Evolutionary conservation across 352 stramenopile genomes (phyloP).

Genomic region (Phytophthora sp.): DNA sequence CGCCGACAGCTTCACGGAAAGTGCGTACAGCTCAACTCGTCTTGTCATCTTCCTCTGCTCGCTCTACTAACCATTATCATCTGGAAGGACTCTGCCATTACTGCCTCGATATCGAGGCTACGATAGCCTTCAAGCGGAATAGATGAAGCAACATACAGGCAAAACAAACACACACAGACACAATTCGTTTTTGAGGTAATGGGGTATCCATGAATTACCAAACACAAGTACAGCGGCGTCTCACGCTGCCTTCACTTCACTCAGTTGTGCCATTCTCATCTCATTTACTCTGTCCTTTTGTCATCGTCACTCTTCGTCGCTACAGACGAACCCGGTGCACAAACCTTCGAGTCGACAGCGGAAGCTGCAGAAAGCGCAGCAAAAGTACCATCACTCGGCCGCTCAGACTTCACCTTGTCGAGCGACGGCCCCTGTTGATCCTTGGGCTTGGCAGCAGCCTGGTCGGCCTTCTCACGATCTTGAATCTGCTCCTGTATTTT

Average conservation of each 20-base stretch:
- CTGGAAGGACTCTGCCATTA: slow-evolving; percentile 37
- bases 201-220: slow-evolving; percentile 38
- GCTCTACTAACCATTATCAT: slow-evolving; percentile 9
- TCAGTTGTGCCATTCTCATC: slow-evolving; percentile 16
- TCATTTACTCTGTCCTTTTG: slow-evolving; percentile 32
- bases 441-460: slow-evolving; percentile 5
- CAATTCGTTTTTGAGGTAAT: slow-evolving; percentile 10
- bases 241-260: slow-evolving; percentile 27
- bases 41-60: neutral
- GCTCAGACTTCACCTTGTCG: slow-evolving; percentile 17
- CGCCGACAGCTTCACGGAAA: slow-evolving; percentile 52
- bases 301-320: slow-evolving; percentile 25
- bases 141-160: neutral
- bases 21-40: slow-evolving; percentile 29
- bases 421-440: slow-evolving; percentile 1
- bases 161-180: neutral
- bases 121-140: slow-evolving; percentile 21
- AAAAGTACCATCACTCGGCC: slow-evolving; percentile 10
- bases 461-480: slow-evolving; percentile 3
- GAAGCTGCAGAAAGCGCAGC: neutral
- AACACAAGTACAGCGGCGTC: slow-evolving; percentile 24
- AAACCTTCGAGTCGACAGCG: slow-evolving; percentile 16
- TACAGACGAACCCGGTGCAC: slow-evolving; percentile 10
- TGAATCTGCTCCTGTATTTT: slow-evolving; percentile 13
- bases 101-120: slow-evolving; percentile 40